Conservation (phyloP, 2,329 filamentous ascomycete genomes). For the Aspergillus awamori region DNA sequence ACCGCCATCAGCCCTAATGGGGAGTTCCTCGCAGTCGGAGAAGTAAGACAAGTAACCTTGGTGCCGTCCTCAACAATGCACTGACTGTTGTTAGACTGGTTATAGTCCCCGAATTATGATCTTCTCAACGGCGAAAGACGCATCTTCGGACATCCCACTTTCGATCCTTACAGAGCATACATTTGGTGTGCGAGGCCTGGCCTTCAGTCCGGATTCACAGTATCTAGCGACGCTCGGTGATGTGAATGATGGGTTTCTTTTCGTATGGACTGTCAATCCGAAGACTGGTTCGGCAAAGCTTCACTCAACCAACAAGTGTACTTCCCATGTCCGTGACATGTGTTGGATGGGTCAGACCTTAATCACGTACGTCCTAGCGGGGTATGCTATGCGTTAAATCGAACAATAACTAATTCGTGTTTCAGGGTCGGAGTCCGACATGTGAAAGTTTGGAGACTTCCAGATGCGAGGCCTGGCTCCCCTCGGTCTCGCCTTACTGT, state of each 20-base stretch:
- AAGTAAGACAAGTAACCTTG: constrained; percentile 53
- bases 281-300: constrained; percentile 78
- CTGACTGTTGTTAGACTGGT: constrained; percentile 64
- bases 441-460: constrained; percentile 89
- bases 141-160: constrained; percentile 77
- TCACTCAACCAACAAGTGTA: constrained; percentile 89
- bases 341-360: constrained; percentile 84
- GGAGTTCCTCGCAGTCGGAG: constrained; percentile 84
- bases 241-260: constrained; percentile 90
- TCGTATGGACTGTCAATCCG: constrained; percentile 85
- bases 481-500: constrained; percentile 64
- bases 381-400: not conserved
- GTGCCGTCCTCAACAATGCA: not conserved
- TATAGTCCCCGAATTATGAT: constrained; percentile 90
- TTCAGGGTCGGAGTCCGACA: constrained; percentile 76
- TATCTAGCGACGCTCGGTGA: constrained; percentile 87
- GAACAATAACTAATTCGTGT: constrained; percentile 16
- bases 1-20: constrained; percentile 86
- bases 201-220: constrained; percentile 84
- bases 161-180: constrained; percentile 87
- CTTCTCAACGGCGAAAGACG: constrained; percentile 77
- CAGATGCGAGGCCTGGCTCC: constrained; percentile 64
- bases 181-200: constrained; percentile 83
- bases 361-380: constrained; percentile 61
- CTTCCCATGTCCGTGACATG: constrained; percentile 81